Percentiles rank a stretch among this genome's conserved stretches.
phyloP scores from a whole-genome alignment of 2,329 filamentous ascomycete species.

The Dryadomyces quercus-mongolicae region DNA sequence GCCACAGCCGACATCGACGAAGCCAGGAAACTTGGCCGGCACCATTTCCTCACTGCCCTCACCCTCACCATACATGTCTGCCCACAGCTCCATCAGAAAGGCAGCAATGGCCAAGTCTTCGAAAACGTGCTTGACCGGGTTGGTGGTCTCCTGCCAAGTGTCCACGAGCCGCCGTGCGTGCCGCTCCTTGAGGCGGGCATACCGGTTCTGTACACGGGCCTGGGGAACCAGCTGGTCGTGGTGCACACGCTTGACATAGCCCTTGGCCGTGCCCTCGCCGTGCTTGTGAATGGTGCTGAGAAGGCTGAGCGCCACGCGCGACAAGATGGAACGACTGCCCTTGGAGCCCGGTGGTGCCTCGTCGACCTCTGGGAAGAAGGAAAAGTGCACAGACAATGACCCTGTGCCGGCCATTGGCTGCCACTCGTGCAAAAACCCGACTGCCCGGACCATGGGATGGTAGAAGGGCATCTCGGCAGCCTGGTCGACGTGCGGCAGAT shows the following conservation, averaged over 20 bases:
- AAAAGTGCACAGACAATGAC: slow-evolving; percentile 47
- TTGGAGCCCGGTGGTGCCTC: slow-evolving; percentile 21
- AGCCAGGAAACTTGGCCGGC: slow-evolving; percentile 56
- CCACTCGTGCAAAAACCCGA: slow-evolving; percentile 68
- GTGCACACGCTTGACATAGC: slow-evolving; percentile 70
- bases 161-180: slow-evolving; percentile 62
- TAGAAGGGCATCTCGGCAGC: slow-evolving; percentile 68
- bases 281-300: slow-evolving; percentile 62
- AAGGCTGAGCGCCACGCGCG: slow-evolving; percentile 56
- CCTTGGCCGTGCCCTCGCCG: slow-evolving; percentile 48
- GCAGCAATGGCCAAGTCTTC: slow-evolving; percentile 86
- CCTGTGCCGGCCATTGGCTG: slow-evolving; percentile 25
- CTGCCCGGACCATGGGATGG: slow-evolving; percentile 62
- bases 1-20: slow-evolving; percentile 91
- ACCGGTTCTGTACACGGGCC: slow-evolving; percentile 68
- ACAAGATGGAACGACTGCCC: slow-evolving; percentile 24
- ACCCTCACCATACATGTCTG: slow-evolving; percentile 56
- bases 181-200: slow-evolving; percentile 63
- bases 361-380: slow-evolving; percentile 28
- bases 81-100: slow-evolving; percentile 87
- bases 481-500: slow-evolving; percentile 58
- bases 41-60: not conserved
- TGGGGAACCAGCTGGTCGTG: slow-evolving; percentile 76
- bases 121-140: slow-evolving; percentile 86
- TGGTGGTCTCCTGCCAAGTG: slow-evolving; percentile 78